Percentiles rank a stretch among this genome's conserved stretches.
Evolutionary conservation across 176 grass and related monocot genomes (phyloP).

Genomic region (Raddia guianensis): DNA sequence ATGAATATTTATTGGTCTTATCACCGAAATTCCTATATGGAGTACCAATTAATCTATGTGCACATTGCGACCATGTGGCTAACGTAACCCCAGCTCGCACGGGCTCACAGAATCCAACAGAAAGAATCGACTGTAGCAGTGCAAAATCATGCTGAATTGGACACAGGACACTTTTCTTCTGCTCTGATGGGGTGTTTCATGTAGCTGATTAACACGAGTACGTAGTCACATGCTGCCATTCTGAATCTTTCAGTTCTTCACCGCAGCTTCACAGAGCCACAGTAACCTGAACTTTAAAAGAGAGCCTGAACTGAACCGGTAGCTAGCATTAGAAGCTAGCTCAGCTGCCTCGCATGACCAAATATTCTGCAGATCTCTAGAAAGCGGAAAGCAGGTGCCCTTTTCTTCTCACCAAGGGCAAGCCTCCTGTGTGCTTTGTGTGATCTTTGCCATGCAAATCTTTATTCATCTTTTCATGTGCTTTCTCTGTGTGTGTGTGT

Average conservation of each 20-base stretch:
- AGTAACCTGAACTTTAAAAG: not conserved
- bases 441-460: constrained; percentile 27
- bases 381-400: constrained; percentile 28
- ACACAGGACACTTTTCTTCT: not conserved
- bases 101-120: constrained; percentile 28
- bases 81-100: not conserved
- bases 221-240: not conserved
- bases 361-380: constrained; percentile 51
- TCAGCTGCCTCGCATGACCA: constrained; percentile 41
- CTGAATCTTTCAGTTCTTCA: not conserved
- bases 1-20: constrained; percentile 4
- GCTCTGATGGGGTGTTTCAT: not conserved
- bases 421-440: constrained; percentile 39
- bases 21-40: not conserved
- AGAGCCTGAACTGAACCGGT: not conserved
- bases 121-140: constrained; percentile 1
- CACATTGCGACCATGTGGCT: constrained; percentile 19
- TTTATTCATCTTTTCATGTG: constrained; percentile 31
- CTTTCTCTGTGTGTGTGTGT: not conserved
- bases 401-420: constrained; percentile 53
- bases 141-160: constrained; percentile 19
- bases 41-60: not conserved
- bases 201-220: not conserved
- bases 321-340: not conserved
- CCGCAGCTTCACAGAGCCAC: constrained; percentile 2